Evolutionary conservation across 192 early-diverging fungal genomes (phyloP), one percentile per base, ranked within the genome.

Genomic region (Chytriomyces sp.): DNA sequence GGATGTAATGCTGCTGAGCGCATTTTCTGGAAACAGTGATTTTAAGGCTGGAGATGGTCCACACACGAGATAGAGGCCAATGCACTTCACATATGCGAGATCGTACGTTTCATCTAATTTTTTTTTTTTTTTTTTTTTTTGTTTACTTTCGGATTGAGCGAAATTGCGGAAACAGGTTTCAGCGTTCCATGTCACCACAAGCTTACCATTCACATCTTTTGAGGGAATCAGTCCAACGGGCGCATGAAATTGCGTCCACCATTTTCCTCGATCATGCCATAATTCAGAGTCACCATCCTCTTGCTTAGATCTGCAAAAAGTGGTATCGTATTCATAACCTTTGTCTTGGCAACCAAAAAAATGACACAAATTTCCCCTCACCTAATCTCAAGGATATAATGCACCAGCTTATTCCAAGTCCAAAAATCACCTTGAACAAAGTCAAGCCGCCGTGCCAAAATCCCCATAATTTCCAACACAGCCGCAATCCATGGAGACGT

Each of bases 361-460:
- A 46, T 3, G 45, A 10, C 24, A 16, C 65, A 45, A 18, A 66
- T 11, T 35, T 35, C 4, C 35, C 4, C 35, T 35, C 35, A 35
- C 35, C 35, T 35, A 35, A 35, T 35, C 13, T 11, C 16, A 11
- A 67, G 45, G 46, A 67, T 67, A 45, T 67, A 23, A 45, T 67
- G 65, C 10, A 67, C 23, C 13, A 67, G 65, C 10, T 26, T 67
- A 35, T 67, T 46, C 65, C 65, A 67, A 35, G 46, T 10, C 7
- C 7, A 45, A 13, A 45, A 9, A 10, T 67, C 35, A 28, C 13
- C 46, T 7, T 45, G 1, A 10, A 16, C 43, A 45, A 45, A 45
- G 46, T 67, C 65, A 11, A 67, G 23, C 35, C 65, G 65, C 13
- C 46, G 24, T 18, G 65, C 65, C 23, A 67, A 1, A 67, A 67